These are phyloP conservation scores for Monilinia fructigena DNA, from an alignment of 2,329 filamentous ascomycete species.

Conservation along the genomic window DNA sequence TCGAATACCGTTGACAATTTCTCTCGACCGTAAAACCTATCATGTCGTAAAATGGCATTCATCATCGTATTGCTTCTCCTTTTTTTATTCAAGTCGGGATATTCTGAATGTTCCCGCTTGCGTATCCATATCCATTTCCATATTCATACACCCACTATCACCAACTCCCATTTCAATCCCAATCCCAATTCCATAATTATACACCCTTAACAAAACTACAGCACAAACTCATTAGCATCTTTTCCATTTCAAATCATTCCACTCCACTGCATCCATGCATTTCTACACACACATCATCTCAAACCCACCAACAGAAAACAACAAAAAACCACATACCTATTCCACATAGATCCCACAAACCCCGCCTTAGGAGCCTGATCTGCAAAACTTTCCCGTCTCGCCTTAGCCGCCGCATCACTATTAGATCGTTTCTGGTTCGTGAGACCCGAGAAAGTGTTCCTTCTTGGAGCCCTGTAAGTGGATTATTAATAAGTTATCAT, in stretches of 20 bases:
- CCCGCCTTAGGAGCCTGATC: slow-evolving; percentile 45
- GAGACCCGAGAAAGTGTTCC: slow-evolving; percentile 40
- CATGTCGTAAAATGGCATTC: neutral
- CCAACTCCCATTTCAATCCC: neutral
- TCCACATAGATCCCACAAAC: slow-evolving; percentile 40
- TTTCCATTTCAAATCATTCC: neutral
- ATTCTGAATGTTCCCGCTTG: too few species aligned
- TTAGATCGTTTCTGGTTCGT: slow-evolving; percentile 47
- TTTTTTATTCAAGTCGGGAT: too few species aligned
- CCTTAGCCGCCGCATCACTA: slow-evolving; percentile 40
- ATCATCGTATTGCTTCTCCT: neutral
- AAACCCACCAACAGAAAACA: neutral
- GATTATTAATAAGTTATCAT: neutral
- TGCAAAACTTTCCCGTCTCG: slow-evolving; percentile 45
- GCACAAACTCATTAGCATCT: neutral
- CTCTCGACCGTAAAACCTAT: too few species aligned
- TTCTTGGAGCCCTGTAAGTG: slow-evolving; percentile 26
- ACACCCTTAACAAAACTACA: neutral
- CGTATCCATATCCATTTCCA: neutral
- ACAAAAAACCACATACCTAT: slow-evolving; percentile 33
- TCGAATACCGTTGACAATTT: too few species aligned
- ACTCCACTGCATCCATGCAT: too few species aligned
- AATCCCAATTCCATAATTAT: neutral
- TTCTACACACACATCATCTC: neutral
- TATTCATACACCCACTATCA: neutral